phyloP scores from a whole-genome alignment of 2,329 filamentous ascomycete genomes.

The Neonectria magnoliae region DNA sequence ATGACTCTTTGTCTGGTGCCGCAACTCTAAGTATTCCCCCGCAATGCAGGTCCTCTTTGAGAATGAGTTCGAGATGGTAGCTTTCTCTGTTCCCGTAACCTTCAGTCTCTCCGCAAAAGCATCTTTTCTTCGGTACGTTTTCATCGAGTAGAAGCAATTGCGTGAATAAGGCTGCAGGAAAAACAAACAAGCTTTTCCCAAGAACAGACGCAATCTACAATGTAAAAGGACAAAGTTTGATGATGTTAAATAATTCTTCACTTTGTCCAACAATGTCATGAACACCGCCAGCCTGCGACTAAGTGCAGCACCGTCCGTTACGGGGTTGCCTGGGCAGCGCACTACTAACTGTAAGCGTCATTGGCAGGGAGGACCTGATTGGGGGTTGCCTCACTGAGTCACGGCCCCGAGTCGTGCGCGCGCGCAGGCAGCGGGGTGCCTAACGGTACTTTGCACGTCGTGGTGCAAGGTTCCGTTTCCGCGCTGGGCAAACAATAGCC shows the following conservation, averaged over 20 bases:
- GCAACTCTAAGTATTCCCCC: neutral
- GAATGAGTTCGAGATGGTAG: neutral
- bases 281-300: neutral
- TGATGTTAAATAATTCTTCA: neutral
- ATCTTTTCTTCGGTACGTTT: too few species aligned
- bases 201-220: neutral
- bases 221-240: neutral
- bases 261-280: neutral
- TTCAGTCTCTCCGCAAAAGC: too few species aligned
- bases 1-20: neutral
- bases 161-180: neutral
- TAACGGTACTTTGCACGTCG: neutral
- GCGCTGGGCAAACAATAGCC: neutral
- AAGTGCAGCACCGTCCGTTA: slow-evolving; percentile 3
- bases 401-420: slow-evolving; percentile 14
- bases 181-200: neutral
- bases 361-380: slow-evolving; percentile 11
- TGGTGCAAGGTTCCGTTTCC: neutral
- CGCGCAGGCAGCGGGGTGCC: neutral
- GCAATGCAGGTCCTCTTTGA: neutral
- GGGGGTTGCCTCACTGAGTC: slow-evolving; percentile 5
- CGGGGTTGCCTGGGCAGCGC: slow-evolving; percentile 17
- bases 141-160: too few species aligned
- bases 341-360: slow-evolving; percentile 19
- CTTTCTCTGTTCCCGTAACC: neutral